Base-by-base conservation (phyloP, 2,329 filamentous ascomycete species). In the Pseudogymnoascus sp. region DNA sequence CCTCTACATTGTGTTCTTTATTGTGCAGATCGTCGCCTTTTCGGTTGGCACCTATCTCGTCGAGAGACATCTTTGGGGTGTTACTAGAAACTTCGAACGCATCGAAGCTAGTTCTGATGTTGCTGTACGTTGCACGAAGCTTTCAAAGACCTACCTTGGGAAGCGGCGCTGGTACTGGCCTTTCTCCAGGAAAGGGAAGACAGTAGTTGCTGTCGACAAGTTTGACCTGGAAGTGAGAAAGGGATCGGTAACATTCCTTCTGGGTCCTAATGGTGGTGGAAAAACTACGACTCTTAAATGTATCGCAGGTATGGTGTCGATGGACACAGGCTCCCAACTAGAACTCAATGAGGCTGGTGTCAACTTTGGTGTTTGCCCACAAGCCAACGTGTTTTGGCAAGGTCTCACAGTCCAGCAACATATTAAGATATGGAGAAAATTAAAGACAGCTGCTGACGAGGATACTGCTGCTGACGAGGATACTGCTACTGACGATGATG, bases 211-310 rank as follows among this genome's bases (percentile, higher is more conserved):
- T 2, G 84, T 89, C 14, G 76, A 86, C 63, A 73, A 82, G 60
- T 74, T 89, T 36, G 80, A 77, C 66, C 75, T 88, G 37, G 77
- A 82, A 21, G 82, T 85, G 12, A 77, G 80, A 16, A 80, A 80
- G 67, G 86, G 86, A 1, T 81, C 86, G 59, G 87, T 89, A 53
- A 81, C 86, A 75, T 83, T 87, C 1, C 74, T 89, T 0, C 77
- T 89, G 0, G 86, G 86, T 36, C 84, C 85, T 1, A 89, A 89
- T 69, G 86, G 86, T 16, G 83, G 81, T 65, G 86, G 86, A 6
- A 89, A 89, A 67, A 85, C 81, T 2, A 88, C 86, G 0, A 87
- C 84, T 0, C 75, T 89, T n/a, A 84, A 88, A 64, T 82, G 83
- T 56, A 84, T 88, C 59, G 81, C 85, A 34, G 86, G 86, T 1